A percentile compares a stretch with the other conserved stretches of the same genome.
phyloP scores from a whole-genome alignment of 495 filamentous ascomycete genomes.

The Penicillium daleae region DNA sequence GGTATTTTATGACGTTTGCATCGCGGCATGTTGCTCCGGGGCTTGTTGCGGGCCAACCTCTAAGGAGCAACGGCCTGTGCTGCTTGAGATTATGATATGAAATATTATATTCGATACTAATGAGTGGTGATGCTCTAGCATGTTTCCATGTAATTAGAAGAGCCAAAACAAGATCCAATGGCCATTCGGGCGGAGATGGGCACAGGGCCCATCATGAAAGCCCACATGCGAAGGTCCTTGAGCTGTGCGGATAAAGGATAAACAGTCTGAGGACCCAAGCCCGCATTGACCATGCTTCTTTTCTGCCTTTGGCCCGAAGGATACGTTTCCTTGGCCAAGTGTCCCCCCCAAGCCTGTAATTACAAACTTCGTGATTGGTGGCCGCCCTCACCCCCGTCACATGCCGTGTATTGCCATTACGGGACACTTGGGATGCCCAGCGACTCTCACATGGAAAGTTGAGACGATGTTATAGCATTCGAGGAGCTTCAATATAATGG shows the following conservation, averaged over 20 bases:
- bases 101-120: background rate
- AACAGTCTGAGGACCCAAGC: slow-evolving; percentile 3
- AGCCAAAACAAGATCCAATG: background rate
- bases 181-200: background rate
- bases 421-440: background rate
- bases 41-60: slow-evolving; percentile 8
- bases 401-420: slow-evolving; percentile 36
- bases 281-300: slow-evolving; percentile 9
- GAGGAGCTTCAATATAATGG: background rate
- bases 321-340: background rate
- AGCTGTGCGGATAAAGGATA: slow-evolving; percentile 2
- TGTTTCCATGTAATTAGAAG: background rate
- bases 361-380: slow-evolving; percentile 32
- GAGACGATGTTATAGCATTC: background rate
- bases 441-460: slow-evolving; percentile 2
- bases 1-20: slow-evolving; percentile 52
- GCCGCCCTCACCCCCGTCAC: slow-evolving; percentile 27
- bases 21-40: slow-evolving; percentile 17
- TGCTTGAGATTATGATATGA: no score
- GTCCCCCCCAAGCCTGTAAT: slow-evolving; percentile 25
- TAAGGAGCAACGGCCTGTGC: background rate
- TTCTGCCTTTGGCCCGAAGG: slow-evolving; percentile 27
- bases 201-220: background rate
- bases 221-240: slow-evolving; percentile 13
- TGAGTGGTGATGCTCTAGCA: background rate